Evolutionary conservation across 202 grass and related monocot genomes (phyloP), one percentile per base, ranked within the genome.

Genomic region (Panicum virgatum): DNA sequence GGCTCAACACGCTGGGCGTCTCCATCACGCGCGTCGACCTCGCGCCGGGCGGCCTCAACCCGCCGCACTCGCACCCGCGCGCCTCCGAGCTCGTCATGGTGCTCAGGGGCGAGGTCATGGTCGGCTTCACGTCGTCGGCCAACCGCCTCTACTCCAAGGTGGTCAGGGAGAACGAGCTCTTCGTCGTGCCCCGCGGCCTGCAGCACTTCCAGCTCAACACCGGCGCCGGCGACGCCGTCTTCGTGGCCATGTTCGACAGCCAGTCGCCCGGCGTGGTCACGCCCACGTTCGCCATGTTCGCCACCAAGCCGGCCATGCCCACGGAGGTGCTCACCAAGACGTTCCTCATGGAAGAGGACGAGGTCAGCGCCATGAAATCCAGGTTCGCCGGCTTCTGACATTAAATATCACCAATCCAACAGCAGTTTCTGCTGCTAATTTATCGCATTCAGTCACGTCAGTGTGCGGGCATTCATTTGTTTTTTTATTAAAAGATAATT

Each of bases 201-300:
- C 77, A 87, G 72, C 91, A 90, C 62, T 93, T 85, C 87, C 86
- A 93, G 73, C 84, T 80, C 86, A 94, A 94, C 77, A 57, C 83
- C 11, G 88, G 88, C 2, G 7, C 16, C 1, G 53, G 58, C 22
- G 73, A 86, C 43, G 88, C 91, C 2, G 23, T 86, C 13, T 90
- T 82, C 59, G 5, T 89, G 5, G 86, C 91, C 16, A 77, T 87
- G 61, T 94, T 94, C 80, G 76, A 94, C 30, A 77, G 76, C 66
- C 88, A 91, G 83, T 80, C 86, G 11, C 86, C 88, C 0, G 88
- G 91, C 6, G 15, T 60, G 5, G 51, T 94, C 60, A 30, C 69
- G 16, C 79, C 91, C 7, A 76, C 88, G 1, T 11, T 87, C 19
- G 43, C 88, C 29, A 60, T 93, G 51, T 93, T 93, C 75, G 44